Base-by-base conservation (phyloP, 2,329 filamentous ascomycete species). In the Graphium sp. region DNA sequence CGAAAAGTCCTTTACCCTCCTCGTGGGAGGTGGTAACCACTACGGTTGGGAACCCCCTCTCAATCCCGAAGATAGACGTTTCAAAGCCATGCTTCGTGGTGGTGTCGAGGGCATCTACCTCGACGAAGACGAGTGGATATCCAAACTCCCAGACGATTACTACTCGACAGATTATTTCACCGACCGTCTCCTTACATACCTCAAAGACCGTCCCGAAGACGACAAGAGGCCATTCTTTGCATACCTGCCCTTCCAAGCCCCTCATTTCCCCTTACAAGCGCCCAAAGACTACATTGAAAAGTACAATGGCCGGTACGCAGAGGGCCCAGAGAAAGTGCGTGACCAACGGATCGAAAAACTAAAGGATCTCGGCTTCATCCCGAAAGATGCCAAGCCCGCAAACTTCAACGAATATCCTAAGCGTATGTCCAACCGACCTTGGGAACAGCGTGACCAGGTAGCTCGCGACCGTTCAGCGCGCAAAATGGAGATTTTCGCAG, bases 221-320 rank as follows among this genome's bases (percentile, higher is more conserved):
- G 41, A 47, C 14, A 36, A 35, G 16, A 31, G 34, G 17, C 43
- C 42, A 0, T 45, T 44, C 34, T 42, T 48, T 28, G 39, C 35
- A 5, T 46, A 41, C 13, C 26, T 46, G 3, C 34, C 43, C 12
- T 35, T 34, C 24, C 28, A 26, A 3, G 60, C 59, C 5, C 60
- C 60, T 0, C 62, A 66, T 37, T 66, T 61, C 60, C 62, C 61
- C 1, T 42, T 66, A 3, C 62, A 63, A 36, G 58, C 55, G 6
- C 56, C 59, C 1, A 48, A 53, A 28, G 48, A 62, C 28, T 49
- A 53, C 30, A 50, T 59, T 26, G 45, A 51, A 5, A 53, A 61
- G 34, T 66, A 66, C 39, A 45, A 51, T 17, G 60, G 58, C 9
- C 41, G 52, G 2, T 66, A 66, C 35, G 53, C 64, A 30, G 52